Conservation (phyloP, 2,329 filamentous ascomycete species). For the Hypoxylon sp. region DNA sequence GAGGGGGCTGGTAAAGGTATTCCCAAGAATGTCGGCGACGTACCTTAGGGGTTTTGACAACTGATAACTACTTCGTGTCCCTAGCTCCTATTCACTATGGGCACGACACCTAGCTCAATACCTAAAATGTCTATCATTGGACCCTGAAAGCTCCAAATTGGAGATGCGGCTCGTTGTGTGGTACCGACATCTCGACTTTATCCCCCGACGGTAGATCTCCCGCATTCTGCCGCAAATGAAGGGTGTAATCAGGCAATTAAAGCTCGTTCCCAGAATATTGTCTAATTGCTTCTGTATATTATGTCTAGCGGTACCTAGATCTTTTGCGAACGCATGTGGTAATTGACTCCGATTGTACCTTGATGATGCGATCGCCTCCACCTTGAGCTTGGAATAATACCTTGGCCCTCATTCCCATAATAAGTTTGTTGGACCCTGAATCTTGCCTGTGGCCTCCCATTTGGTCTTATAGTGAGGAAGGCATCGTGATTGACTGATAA, state of each 20-base stretch:
- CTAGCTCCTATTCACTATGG: neutral
- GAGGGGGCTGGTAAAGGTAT: conserved; percentile 30
- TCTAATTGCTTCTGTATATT: conserved; percentile 33
- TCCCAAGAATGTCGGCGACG: conserved; percentile 31
- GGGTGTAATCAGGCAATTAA: conserved; percentile 36
- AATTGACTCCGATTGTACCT: conserved; percentile 21
- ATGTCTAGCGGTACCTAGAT: conserved; percentile 15
- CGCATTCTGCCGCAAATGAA: conserved; percentile 50
- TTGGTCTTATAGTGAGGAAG: neutral
- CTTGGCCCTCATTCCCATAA: neutral
- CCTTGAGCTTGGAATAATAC: conserved; percentile 18
- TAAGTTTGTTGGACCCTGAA: neutral
- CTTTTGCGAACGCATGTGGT: conserved; percentile 20
- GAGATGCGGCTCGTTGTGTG: conserved; percentile 21
- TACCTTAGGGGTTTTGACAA: conserved; percentile 2
- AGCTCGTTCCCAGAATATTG: conserved; percentile 22
- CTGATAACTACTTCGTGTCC: conserved; percentile 7
- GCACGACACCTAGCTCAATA: neutral
- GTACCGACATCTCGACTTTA: conserved; percentile 30
- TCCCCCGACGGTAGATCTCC: conserved; percentile 35
- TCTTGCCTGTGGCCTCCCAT: neutral
- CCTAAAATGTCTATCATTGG: conserved; percentile 1
- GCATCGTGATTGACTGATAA: neutral
- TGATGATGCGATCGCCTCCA: conserved; percentile 28
- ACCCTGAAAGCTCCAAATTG: neutral